Evolutionary conservation across 805 yeast genomes (phyloP), one percentile per base, ranked within the genome.

Genomic region (Candida hispaniensis): DNA sequence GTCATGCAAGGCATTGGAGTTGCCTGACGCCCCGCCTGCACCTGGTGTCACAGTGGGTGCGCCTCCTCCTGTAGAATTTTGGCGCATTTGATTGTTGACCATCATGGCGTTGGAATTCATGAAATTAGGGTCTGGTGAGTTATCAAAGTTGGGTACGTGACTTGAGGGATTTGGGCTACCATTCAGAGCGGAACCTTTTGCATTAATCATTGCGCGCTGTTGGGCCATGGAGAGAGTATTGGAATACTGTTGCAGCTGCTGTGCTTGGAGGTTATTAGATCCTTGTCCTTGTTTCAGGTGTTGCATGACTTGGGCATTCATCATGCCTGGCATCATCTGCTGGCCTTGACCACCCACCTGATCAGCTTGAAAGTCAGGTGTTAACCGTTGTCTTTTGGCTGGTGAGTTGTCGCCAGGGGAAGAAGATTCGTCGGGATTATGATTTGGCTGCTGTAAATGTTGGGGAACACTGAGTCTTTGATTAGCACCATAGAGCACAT

Each of bases 1-100:
- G 50, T 81, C 93, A 47, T 77, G 81, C 23, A 81, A 59, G 1
- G 88, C 86, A 47, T 66, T 67, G 39, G 59, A 62, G 44, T 55
- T 55, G 26, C 43, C 47, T 7, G 64, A 64, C 39, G 57, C 61
- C 44, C 51, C 52, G 25, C 38, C 42, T 20, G 34, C 33, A 8
- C 40, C 43, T 9, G 52, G 30, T 45, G 57, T 14, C 43, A 50
- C 18, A 43, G 47, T 25, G 26, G 48, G 18, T 29, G 54, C 41
- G 38, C 53, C 38, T 43, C 57, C 45, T 62, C 71, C 42, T 63
- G 74, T 30, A n/a, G 45, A 34, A 17, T 40, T 43, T 25, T 36
- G 44, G n/a, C 45, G 39, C 44, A 35, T 44, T 41, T 26, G 41
- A 21, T 14, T 42, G 25, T 15, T 42, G 32, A 26, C 27, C 26